phyloP scores from a whole-genome alignment of 495 filamentous ascomycete species.

The Talaromyces borbonicus region DNA sequence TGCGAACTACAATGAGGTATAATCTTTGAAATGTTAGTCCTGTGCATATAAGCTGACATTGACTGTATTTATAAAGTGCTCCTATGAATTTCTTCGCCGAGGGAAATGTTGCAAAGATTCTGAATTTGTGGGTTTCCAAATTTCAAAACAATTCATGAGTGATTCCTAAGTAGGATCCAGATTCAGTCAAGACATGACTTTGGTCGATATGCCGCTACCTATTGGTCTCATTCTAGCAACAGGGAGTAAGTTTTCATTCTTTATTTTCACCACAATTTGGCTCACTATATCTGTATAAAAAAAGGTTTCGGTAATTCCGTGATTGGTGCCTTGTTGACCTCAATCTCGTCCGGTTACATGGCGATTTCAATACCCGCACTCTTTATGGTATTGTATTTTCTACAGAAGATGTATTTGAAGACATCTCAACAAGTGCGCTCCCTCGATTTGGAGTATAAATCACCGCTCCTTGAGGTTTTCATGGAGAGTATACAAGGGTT shows the following conservation, averaged over 20 bases:
- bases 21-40: not conserved
- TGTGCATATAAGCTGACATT: not conserved
- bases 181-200: conserved; percentile 41
- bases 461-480: conserved; percentile 32
- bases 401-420: conserved; percentile 51
- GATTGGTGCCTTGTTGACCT: conserved; percentile 8
- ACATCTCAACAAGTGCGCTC: conserved; percentile 50
- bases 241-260: not conserved
- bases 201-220: conserved; percentile 35
- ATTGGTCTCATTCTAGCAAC: conserved; percentile 8
- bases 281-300: not conserved
- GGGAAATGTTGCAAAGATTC: not conserved
- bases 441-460: conserved; percentile 39
- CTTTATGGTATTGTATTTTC: conserved; percentile 35
- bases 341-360: conserved; percentile 32
- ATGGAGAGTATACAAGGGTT: conserved; percentile 30
- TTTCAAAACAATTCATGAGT: not conserved
- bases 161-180: conserved; percentile 14
- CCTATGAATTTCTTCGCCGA: not conserved
- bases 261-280: not conserved
- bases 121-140: conserved; percentile 21
- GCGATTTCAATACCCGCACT: conserved; percentile 42
- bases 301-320: conserved; percentile 9
- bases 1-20: conserved; percentile 3
- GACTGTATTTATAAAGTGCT: not conserved